Conservation (phyloP, 345 rosid genomes). For the Xanthoceras sorbifolium region DNA sequence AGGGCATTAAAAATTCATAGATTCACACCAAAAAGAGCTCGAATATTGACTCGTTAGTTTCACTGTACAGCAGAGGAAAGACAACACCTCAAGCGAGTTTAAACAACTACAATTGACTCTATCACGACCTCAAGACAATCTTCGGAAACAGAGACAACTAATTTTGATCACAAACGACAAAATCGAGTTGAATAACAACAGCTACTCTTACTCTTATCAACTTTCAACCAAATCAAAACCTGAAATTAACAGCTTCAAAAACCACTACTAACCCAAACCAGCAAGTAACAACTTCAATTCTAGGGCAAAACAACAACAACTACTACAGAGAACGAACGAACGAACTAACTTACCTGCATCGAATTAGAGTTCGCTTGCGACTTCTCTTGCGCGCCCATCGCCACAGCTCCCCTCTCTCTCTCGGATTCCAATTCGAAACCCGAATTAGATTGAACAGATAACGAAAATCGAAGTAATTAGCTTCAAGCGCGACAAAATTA, state of each 20-base stretch:
- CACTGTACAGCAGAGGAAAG: neutral
- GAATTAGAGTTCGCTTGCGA: conserved; percentile 70
- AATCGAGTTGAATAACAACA: conserved; percentile 2
- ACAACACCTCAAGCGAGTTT: neutral
- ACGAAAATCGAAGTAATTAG: conserved; percentile 22
- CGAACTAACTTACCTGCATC: conserved; percentile 77
- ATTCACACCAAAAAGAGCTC: neutral
- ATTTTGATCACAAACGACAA: neutral
- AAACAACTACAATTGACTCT: neutral
- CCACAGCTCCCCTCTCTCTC: conserved; percentile 32
- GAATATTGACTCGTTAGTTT: neutral
- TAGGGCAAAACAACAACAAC: conserved; percentile 24
- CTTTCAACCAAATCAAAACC: neutral
- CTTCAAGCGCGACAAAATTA: conserved; percentile 36
- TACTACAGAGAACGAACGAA: neutral
- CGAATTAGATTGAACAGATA: conserved; percentile 20
- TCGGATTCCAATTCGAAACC: conserved; percentile 34
- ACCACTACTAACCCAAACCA: neutral
- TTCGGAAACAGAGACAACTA: neutral
- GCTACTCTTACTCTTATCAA: conserved; percentile 4
- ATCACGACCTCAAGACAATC: neutral
- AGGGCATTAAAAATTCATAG: neutral
- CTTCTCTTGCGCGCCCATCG: conserved; percentile 89
- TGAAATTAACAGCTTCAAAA: conserved; percentile 5
- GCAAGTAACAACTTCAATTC: conserved; percentile 16